Evolutionary conservation across 2,329 filamentous ascomycete species (phyloP), one percentile per base, ranked within the genome.

Genomic region (Xylariaceae sp.): DNA sequence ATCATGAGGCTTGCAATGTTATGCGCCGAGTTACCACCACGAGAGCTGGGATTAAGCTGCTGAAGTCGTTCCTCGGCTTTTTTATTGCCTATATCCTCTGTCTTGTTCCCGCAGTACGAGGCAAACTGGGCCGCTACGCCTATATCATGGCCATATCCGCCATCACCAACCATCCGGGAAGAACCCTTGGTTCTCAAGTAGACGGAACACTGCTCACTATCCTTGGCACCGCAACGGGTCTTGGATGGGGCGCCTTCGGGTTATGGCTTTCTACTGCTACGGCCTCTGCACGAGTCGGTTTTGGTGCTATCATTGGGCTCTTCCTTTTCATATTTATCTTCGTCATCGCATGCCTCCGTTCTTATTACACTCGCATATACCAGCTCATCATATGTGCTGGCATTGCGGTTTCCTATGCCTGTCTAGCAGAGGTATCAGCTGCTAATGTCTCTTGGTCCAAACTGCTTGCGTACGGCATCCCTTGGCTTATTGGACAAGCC

Each of bases 101-200:
- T 58, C 74, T 84, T 2, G 64, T 82, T 5, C 78, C 78, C 1
- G 61, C 61, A 2, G 70, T 76, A 4, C 70, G 71, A n/a, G 53
- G 65, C n/a, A 80, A 75, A 73, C 69, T 84, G 3, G 81, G 81
- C 1, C 71, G 68, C 15, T 79, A 81, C 59, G 72, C 72, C 57
- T 83, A 82, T 59, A 74, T 84, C 55, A 77, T 81, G 71, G 75
- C 73, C 3, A 65, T 84, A 45, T 83, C 80, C 2, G 71, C 77
- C n/a, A 74, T 83, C 18, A 61, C 84, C 42, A 84, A 83, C 54
- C 81, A 84, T 59, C 73, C 81, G 2, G 79, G 77, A 19, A 72
- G 81, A 36, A 76, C 78, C 1, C 61, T 83, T 48, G 81, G 81
- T 5, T 75, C 79, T 12, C 80, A 84, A 59, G 65, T 84, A 19